Base-by-base conservation (phyloP, 768 basidiomycete genomes). In the Suillus fuscotomentosus region DNA sequence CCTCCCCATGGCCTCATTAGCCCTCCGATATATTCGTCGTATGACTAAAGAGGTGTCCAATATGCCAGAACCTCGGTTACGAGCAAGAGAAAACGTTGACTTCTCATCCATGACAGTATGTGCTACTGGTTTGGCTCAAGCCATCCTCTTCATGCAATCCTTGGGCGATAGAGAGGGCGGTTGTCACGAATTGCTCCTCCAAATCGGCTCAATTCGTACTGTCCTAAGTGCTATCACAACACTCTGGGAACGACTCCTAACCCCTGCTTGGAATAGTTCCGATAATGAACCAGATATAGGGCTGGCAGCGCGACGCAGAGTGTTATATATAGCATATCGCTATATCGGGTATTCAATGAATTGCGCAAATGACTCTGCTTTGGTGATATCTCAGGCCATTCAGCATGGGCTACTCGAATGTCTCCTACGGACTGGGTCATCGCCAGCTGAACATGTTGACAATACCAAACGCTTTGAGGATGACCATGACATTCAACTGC, bases 311-410 rank as follows among this genome's bases (percentile, higher is more conserved):
- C 61, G 61, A 56, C 61, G 61, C 51, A 59, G 53, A 38, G 55
- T 62, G 50, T 24, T 62, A 20, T 59, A 41, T 36, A 62, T 59
- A 17, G 61, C 53, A 24, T 62, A 62, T 59, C 54, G 50, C 39
- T 62, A 62, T 59, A 62, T 62, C 10, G 55, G 39, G 56, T 59
- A 62, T 39, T 55, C 61, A 14, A 62, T 62, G 53, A 62, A 62
- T 39, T 41, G 39, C 34, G 56, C 51, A 22, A 42, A 62, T 56
- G 61, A 62, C 38, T 39, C 53, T 22, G 61, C 55, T 13, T 36
- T 31, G 31, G 50, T 41, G 38, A 41, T 62, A 41, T 60, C 53
- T 22, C 39, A 59, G 15, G 61, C 61, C 11, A 17, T 62, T 20
- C 53, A 60, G 13, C n/a, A 55, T 13, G 61, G 61, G 31, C 61